A percentile compares a stretch with the other conserved stretches of the same genome.
phyloP scores from a whole-genome alignment of 2,329 filamentous ascomycete genomes.

The Trichophyton benhamiae region DNA sequence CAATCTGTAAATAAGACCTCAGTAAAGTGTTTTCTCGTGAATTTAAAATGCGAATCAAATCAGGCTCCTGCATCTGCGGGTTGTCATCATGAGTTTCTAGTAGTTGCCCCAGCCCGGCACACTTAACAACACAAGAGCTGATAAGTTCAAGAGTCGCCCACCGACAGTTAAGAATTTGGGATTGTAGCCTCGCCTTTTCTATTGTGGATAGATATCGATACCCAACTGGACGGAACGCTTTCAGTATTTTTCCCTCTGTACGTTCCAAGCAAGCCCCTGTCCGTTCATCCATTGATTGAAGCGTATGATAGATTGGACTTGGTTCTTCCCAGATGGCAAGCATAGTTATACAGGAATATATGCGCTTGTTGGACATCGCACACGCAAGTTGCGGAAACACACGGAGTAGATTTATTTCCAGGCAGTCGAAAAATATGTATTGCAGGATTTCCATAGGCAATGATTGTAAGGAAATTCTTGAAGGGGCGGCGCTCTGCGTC shows the following conservation, averaged over 20 bases:
- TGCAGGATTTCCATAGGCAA: constrained; percentile 42
- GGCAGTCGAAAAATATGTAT: constrained; percentile 38
- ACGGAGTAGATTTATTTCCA: constrained; percentile 35
- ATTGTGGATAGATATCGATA: constrained; percentile 21
- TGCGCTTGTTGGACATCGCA: constrained; percentile 29
- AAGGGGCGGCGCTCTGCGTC: too few species aligned
- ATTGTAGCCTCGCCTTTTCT: constrained; percentile 22
- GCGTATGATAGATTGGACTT: not conserved
- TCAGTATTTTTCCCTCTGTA: constrained; percentile 15
- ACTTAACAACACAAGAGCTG: not conserved
- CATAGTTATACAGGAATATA: constrained; percentile 31
- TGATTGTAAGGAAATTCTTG: constrained; percentile 26
- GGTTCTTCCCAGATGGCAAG: constrained; percentile 30
- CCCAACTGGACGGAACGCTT: constrained; percentile 25
- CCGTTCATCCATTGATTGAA: not conserved
- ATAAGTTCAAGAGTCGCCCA: constrained; percentile 31
- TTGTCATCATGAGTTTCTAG: not conserved
- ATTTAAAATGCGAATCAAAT: constrained; percentile 15
- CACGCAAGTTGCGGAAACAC: constrained; percentile 31
- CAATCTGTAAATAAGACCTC: constrained; percentile 7
- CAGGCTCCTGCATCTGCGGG: not conserved
- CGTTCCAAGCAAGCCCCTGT: not conserved
- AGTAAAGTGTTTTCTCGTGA: constrained; percentile 25
- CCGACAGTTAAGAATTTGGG: constrained; percentile 23
- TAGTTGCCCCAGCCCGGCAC: not conserved